Base-by-base conservation (phyloP, 2,329 filamentous ascomycete species). In the Coniochaeta hoffmannii region DNA sequence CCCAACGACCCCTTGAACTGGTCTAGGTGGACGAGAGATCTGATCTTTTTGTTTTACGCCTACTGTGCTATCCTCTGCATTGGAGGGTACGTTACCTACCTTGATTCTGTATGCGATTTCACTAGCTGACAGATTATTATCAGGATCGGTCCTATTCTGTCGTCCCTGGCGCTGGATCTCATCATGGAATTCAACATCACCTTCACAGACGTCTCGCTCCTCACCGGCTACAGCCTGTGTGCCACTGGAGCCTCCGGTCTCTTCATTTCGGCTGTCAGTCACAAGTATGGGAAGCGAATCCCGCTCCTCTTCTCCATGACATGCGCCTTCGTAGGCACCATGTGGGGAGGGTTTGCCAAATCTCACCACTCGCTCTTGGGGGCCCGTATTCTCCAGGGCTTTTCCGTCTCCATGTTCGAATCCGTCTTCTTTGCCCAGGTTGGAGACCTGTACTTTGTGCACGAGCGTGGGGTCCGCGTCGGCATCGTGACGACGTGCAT, bases 361-460 rank as follows among this genome's bases (percentile, higher is more conserved):
- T 53, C 59, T 11, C 65, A 57, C 55, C 30, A 38, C 11, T 61
- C 59, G 4, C 54, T 66, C 11, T 63, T 66, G 59, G 50, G 58
- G 6, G 61, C 62, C 17, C 63, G 64, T 36, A 60, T 62, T 2
- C 36, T 65, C n/a, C 65, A 66, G 59, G 65, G 65, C 26, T 62
- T 67, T 26, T 59, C 61, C 12, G 58, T 60, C 34, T 62, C 64
- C 46, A 60, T 63, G 4, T 60, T 66, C 3, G 63, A 67, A 35
- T 65, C 61, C 15, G 59, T 66, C 22, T 57, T 66, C 44, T 60
- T 58, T 17, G 57, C 64, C 12, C 64, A 61, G 1, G 58, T 65
- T 15, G 62, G 62, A 1, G 65, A 67, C 38, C 55, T 67, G 5
- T 67, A 62, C 55, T 66, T 65, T 34, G 61, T 65, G 1, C 65